These are phyloP conservation scores for Kluyveromyces sp. DNA, from an alignment of 1,139 yeast species.

Conservation along the genomic window DNA sequence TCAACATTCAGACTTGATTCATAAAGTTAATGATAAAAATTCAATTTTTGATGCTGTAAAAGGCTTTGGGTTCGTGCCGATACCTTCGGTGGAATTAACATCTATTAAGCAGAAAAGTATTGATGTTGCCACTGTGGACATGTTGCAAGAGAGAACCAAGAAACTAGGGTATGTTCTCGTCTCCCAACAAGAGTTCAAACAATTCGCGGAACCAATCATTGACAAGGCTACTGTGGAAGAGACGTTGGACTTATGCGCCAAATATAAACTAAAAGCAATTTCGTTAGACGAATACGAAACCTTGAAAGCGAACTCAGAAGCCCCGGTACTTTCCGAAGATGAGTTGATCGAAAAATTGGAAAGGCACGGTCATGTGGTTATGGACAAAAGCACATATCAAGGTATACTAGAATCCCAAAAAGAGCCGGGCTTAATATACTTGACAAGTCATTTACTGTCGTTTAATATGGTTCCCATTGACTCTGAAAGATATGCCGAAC, in stretches of 20 bases:
- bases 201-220: constrained; percentile 13
- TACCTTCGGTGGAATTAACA: constrained; percentile 12
- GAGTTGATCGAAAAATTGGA: constrained; percentile 10
- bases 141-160: constrained; percentile 21
- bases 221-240: constrained; percentile 7
- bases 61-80: constrained; percentile 19
- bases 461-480: constrained; percentile 8
- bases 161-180: constrained; percentile 30
- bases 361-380: constrained; percentile 11
- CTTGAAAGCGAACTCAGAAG: constrained; percentile 19
- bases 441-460: constrained; percentile 8
- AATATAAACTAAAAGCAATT: constrained; percentile 12
- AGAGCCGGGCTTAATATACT: constrained; percentile 8
- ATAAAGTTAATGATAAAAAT: constrained; percentile 18
- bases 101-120: constrained; percentile 9
- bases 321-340: constrained; percentile 11
- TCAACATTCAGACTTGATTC: constrained; percentile 20
- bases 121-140: constrained; percentile 9
- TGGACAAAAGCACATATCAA: constrained; percentile 7
- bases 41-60: constrained; percentile 20
- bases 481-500: constrained; percentile 4
- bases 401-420: constrained; percentile 5
- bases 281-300: constrained; percentile 21
- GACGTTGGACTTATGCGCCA: constrained; percentile 11
- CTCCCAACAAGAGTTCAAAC: constrained; percentile 28